Evolutionary conservation across 495 filamentous ascomycete species (phyloP), one percentile per base, ranked within the genome.

Genomic region (Bombardia bombarda): DNA sequence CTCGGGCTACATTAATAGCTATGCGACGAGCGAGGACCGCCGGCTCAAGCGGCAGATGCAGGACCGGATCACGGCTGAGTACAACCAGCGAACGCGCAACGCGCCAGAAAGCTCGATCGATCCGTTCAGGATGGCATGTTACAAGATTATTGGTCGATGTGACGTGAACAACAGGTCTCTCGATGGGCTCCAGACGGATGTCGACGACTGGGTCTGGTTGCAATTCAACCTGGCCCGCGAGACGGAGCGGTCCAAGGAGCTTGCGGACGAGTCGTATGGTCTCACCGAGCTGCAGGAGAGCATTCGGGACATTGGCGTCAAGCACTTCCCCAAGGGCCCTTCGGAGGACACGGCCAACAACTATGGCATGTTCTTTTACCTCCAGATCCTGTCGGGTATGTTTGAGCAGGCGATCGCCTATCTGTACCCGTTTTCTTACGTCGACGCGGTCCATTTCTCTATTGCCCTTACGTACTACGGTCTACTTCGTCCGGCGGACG

Each of bases 171-270:
- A 83, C 38, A 78, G 89, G 49, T 86, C 74, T 43, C 71, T 96
- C 9, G 86, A 93, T n/a, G 76, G 78, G 36, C 72, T 97, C 14
- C 82, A 77, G 42, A 83, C 83, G 43, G 83, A 79, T 19, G 80
- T 94, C 35, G 86, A 95, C 51, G 93, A 97, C 58, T 97, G 88
- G 87, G 81, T 93, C 61, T 99, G 92, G 92, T 65, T 99, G 43
- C 92, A 97, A 59, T 87, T 97, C 61, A 84, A 78, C 51, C 80
- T 99, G 32, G 88, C 90, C 13, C 73, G 93, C 41, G 92, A 99
- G 56, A 80, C 83, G 42, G 87, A 87, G 53, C 79, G 84, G 40
- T 74, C 79, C 8, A 80, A 87, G 40, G 90, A 96, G 56, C 78
- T 83, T 38, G 87, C 90, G 10, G 82, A 82, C 36, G 90, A 97